A percentile compares a stretch with the other conserved stretches of the same genome.
Conservation (phyloP, 2,329 filamentous ascomycete species). For the Colletotrichum higginsianum region DNA sequence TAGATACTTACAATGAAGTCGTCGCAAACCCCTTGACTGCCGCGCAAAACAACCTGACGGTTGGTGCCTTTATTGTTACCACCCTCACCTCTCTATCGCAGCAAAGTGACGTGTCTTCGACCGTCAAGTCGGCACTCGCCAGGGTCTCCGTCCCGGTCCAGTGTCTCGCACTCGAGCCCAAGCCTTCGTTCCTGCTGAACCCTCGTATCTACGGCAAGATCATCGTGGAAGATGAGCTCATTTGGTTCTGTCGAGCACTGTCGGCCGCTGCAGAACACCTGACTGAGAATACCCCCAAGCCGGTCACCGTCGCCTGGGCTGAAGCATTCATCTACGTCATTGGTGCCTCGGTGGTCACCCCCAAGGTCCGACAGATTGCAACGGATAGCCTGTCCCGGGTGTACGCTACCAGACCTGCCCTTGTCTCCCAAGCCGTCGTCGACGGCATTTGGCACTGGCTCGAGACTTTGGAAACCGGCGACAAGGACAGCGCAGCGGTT, state of each 20-base stretch:
- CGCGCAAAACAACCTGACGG: conserved; percentile 86
- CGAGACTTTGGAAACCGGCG: conserved; percentile 74
- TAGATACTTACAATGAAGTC: conserved; percentile 84
- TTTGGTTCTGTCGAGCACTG: conserved; percentile 83
- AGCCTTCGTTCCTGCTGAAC: conserved; percentile 90
- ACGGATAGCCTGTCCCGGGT: conserved; percentile 73
- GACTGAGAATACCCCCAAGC: conserved; percentile 60
- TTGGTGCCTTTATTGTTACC: conserved; percentile 81
- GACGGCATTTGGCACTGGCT: conserved; percentile 87
- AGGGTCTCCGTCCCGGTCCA: conserved; percentile 76
- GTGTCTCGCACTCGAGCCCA: conserved; percentile 79
- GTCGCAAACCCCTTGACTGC: conserved; percentile 83
- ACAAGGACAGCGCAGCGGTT: conserved; percentile 82
- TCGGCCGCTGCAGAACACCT: conserved; percentile 72
- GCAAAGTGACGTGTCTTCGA: conserved; percentile 68
- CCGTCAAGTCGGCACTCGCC: conserved; percentile 60
- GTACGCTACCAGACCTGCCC: conserved; percentile 72
- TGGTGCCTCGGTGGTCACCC: conserved; percentile 72
- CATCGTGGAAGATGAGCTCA: conserved; percentile 79
- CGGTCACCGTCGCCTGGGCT: conserved; percentile 81
- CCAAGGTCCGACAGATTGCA: conserved; percentile 75
- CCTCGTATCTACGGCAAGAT: conserved; percentile 88
- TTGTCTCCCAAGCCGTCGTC: conserved; percentile 75
- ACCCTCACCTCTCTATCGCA: conserved; percentile 72
- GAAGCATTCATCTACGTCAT: conserved; percentile 88